Percentiles rank a stretch among this genome's conserved stretches.
Evolutionary conservation across 441 rosid genomes (phyloP).

Genomic region (Viola pubescens): DNA sequence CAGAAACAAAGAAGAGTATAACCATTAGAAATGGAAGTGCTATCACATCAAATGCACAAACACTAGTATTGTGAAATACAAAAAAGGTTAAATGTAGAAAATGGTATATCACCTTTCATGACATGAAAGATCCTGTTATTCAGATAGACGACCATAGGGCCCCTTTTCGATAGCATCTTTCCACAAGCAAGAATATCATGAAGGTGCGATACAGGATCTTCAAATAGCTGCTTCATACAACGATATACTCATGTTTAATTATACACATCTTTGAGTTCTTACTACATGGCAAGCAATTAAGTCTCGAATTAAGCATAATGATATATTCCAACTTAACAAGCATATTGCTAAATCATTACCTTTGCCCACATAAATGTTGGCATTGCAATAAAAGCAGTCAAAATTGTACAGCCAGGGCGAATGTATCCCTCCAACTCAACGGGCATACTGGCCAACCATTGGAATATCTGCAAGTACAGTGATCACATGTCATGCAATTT

Average conservation of each 20-base stretch:
- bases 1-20: no score
- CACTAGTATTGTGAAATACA: no score
- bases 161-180: conserved; percentile 64
- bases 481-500: conserved; percentile 25
- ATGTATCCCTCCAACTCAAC: conserved; percentile 94
- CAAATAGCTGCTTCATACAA: conserved; percentile 47
- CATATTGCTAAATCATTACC: conserved; percentile 31
- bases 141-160: conserved; percentile 57
- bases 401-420: conserved; percentile 95
- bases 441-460: conserved; percentile 97
- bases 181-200: conserved; percentile 65
- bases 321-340: not conserved
- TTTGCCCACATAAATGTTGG: conserved; percentile 78
- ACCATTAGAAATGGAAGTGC: not conserved
- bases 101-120: conserved; percentile 34
- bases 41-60: conserved; percentile 3
- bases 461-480: conserved; percentile 60
- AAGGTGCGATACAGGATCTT: conserved; percentile 61
- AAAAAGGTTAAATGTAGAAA: no score
- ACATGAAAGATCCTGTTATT: conserved; percentile 64
- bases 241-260: conserved; percentile 15
- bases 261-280: no score
- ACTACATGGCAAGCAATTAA: no score
- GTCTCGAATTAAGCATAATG: no score
- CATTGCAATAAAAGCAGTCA: conserved; percentile 87